These are phyloP conservation scores for Carex scoparia DNA, from an alignment of 176 grass and related monocot species.

Conservation along the genomic window DNA sequence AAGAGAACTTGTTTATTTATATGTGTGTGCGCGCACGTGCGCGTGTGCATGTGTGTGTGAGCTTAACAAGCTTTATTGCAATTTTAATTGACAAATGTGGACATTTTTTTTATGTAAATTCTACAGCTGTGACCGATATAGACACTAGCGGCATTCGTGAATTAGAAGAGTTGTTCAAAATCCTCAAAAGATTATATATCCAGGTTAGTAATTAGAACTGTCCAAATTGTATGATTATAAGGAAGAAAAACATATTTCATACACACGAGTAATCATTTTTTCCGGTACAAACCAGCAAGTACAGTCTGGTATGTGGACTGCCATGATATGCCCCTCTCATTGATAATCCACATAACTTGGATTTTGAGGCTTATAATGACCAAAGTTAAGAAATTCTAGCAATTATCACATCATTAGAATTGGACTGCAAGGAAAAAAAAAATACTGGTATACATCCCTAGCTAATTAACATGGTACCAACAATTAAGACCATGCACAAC, in stretches of 20 bases:
- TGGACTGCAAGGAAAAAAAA: too few relatives aligned
- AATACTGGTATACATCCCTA: background rate
- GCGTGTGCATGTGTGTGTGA: too few relatives aligned
- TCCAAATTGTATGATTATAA: background rate
- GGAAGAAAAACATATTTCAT: background rate
- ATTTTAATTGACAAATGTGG: background rate
- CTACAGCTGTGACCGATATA: conserved; percentile 66
- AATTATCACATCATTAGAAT: background rate
- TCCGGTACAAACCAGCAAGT: background rate
- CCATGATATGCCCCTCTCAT: background rate
- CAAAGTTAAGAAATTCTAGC: background rate
- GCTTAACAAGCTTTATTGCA: background rate
- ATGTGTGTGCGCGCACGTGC: background rate
- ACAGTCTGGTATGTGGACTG: background rate
- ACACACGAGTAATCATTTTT: background rate
- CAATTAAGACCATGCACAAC: background rate
- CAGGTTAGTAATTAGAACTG: conserved; percentile 36
- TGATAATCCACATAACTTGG: background rate
- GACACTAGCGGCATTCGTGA: conserved; percentile 63
- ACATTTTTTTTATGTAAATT: background rate
- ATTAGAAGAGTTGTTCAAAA: conserved; percentile 45
- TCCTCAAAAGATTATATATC: conserved; percentile 43
- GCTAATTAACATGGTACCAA: background rate
- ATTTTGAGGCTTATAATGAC: background rate
- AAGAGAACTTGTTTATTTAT: background rate